phyloP scores from a whole-genome alignment of 805 yeast species.

The Starmerella stigmatis region DNA sequence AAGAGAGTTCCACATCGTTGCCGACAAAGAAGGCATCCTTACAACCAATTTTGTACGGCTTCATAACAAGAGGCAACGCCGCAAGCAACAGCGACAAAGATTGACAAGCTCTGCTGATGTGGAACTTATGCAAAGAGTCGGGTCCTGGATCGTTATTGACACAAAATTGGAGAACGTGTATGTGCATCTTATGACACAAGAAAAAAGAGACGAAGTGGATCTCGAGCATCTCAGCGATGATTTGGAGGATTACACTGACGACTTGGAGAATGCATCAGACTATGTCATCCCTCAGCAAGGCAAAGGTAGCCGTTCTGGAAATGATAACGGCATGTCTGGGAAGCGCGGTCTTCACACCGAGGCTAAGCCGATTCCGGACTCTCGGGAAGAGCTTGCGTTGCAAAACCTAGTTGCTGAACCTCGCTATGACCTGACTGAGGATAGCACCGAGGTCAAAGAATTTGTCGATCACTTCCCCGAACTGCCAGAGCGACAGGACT shows the following conservation, averaged over 20 bases:
- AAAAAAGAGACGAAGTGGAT: conserved; percentile 56
- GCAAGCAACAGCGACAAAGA: conserved; percentile 43
- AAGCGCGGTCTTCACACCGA: background rate
- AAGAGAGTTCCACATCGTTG: conserved; percentile 36
- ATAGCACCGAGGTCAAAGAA: conserved; percentile 19
- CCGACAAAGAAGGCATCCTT: conserved; percentile 61
- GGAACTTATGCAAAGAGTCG: conserved; percentile 34
- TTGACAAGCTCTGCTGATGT: background rate
- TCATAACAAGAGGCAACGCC: conserved; percentile 42
- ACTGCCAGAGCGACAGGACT: conserved; percentile 23
- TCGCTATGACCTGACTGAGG: conserved; percentile 11
- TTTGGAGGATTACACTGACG: background rate
- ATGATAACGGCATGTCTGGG: background rate
- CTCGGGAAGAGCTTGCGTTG: conserved; percentile 17
- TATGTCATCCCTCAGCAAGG: conserved; percentile 2
- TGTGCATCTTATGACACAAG: conserved; percentile 63
- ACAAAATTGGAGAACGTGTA: conserved; percentile 51
- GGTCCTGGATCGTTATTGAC: conserved; percentile 78
- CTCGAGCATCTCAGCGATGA: conserved; percentile 45
- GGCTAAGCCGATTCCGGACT: background rate
- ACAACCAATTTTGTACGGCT: conserved; percentile 47
- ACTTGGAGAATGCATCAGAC: background rate
- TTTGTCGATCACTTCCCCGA: conserved; percentile 24
- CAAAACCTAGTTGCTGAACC: conserved; percentile 5
- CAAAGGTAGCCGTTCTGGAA: background rate